Conservation (phyloP, 805 yeast genomes). For the Zygosaccharomyces siamensis region DNA sequence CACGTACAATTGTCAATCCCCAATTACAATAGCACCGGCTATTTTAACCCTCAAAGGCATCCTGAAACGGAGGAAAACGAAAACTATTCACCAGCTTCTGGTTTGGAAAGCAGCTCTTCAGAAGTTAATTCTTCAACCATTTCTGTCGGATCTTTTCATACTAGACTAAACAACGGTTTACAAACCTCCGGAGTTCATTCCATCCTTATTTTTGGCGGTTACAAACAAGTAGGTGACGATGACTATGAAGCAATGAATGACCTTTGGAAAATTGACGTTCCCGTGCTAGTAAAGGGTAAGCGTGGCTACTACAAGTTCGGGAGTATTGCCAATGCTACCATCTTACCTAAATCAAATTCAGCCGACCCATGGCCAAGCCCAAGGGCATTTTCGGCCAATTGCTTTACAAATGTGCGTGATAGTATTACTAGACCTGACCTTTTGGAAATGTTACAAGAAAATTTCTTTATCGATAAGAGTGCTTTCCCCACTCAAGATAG, state of each 20-base stretch:
- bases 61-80: constrained; percentile 4
- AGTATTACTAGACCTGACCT: constrained; percentile 13
- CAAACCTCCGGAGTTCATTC: constrained; percentile 20
- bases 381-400: constrained; percentile 38
- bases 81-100: not conserved
- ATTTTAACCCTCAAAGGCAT: constrained; percentile 4
- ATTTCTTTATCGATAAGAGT: constrained; percentile 19
- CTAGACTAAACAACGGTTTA: constrained; percentile 3
- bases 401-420: constrained; percentile 17
- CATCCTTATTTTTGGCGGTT: constrained; percentile 47
- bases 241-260: constrained; percentile 38
- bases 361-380: constrained; percentile 29
- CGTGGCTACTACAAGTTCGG: constrained; percentile 37
- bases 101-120: constrained; percentile 3
- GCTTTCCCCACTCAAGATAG: constrained; percentile 6
- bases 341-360: constrained; percentile 18
- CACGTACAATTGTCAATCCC: constrained; percentile 34
- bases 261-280: constrained; percentile 40
- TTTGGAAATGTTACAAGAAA: constrained; percentile 20
- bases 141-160: constrained; percentile 1
- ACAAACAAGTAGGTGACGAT: constrained; percentile 32
- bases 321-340: constrained; percentile 35
- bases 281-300: constrained; percentile 36
- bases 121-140: constrained; percentile 8
- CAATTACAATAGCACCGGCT: not conserved